phyloP scores from a whole-genome alignment of 78 protist genomes.

The Guillardia theta region DNA sequence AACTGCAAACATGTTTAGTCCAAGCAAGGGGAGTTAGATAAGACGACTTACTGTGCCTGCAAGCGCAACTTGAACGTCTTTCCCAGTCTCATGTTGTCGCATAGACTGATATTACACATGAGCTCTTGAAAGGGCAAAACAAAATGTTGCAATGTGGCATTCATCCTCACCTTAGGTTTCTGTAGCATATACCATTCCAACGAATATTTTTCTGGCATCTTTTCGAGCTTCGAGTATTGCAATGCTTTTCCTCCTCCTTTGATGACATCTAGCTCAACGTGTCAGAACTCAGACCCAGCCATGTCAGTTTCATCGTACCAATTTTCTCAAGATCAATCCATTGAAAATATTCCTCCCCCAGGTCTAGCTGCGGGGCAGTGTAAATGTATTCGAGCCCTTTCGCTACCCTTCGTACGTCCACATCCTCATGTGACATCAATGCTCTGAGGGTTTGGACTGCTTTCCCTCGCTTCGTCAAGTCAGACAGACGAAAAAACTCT shows the following conservation, averaged over 20 bases:
- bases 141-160: no score
- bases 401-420: not conserved
- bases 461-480: no score
- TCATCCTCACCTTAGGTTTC: not conserved
- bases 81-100: no score
- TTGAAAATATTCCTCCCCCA: not conserved
- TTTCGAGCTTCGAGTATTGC: not conserved
- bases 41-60: no score
- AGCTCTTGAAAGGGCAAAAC: no score
- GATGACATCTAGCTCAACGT: not conserved
- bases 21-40: no score
- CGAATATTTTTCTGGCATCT: not conserved
- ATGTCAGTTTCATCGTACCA: not conserved
- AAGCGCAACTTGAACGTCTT: no score
- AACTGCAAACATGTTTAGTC: no score
- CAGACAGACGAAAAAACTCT: no score
- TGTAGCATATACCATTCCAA: conserved; percentile 24
- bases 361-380: not conserved
- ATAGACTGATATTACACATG: no score
- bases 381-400: not conserved
- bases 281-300: not conserved
- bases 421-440: not conserved
- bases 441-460: not conserved
- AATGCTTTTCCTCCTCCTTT: not conserved
- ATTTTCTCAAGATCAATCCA: not conserved